Conservation (phyloP, 2,329 filamentous ascomycete genomes). For the Trichoderma sp. region DNA sequence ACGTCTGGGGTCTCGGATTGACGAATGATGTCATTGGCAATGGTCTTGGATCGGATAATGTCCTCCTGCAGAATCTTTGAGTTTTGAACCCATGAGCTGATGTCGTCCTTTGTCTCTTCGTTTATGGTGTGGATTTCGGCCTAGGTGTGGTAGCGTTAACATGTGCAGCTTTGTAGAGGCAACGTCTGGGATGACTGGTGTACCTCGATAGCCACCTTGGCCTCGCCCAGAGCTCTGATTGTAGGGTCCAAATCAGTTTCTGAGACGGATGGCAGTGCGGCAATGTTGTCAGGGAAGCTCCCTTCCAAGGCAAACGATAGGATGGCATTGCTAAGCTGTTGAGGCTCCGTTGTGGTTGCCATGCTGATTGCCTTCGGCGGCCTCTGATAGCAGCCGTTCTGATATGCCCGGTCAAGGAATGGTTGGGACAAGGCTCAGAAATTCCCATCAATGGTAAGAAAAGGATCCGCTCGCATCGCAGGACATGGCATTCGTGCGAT, state of each 20-base stretch:
- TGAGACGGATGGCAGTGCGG: slow-evolving; percentile 38
- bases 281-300: slow-evolving; percentile 40
- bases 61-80: slow-evolving; percentile 82
- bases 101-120: slow-evolving; percentile 71
- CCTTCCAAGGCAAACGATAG: slow-evolving; percentile 41
- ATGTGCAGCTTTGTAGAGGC: neutral
- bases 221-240: slow-evolving; percentile 37
- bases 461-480: slow-evolving; percentile 1
- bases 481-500: neutral
- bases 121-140: slow-evolving; percentile 73
- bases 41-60: slow-evolving; percentile 73
- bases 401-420: neutral
- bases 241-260: slow-evolving; percentile 39
- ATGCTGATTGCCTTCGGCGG: slow-evolving; percentile 26
- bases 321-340: slow-evolving; percentile 40
- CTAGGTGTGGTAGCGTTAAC: slow-evolving; percentile 24
- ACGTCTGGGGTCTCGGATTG: slow-evolving; percentile 65
- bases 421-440: neutral
- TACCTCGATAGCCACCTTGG: slow-evolving; percentile 42
- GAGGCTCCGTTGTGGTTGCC: slow-evolving; percentile 31
- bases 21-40: slow-evolving; percentile 77
- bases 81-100: slow-evolving; percentile 82
- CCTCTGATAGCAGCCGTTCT: neutral
- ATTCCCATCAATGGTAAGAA: neutral
- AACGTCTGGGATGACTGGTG: neutral